Base-by-base conservation (phyloP, 495 filamentous ascomycete genomes). In the Paragyromitra xinjiangensis region DNA sequence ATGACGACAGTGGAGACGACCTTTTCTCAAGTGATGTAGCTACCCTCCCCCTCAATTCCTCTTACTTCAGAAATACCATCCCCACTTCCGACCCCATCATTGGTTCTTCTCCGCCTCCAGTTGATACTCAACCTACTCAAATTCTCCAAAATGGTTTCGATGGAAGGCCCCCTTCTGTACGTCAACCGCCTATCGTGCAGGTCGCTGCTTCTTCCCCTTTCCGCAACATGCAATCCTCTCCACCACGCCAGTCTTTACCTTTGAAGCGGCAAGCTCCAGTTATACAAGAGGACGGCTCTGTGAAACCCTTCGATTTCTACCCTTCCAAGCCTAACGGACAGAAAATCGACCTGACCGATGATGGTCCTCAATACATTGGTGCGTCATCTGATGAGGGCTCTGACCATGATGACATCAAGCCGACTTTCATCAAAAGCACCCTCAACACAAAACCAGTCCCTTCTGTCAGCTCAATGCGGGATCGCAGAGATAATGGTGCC, bases 181-280 rank as follows among this genome's bases (percentile, higher is more conserved):
- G 84, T 58, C 78, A 84, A 29, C 81, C 76, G 58, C 87, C 91
- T 3, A 84, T 90, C 11, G 87, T 98, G 51, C 93, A 97, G 80
- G 94, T 98, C 1, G 90, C 90, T 39, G 92, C 91, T 11, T 95
- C 93, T n/a, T 95, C 93, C 0, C 92, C 93, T 1, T 87, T 90
- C 64, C 86, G 85, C 39, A 74, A 68, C n/a, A 73, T 71, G 66
- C 64, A 73, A 37, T 70, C 74, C 44, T 73, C 80, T 4, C 75
- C 80, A n/a, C 66, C 66, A 55, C 45, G 6, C 24, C 74, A 42
- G 22, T 34, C 65, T 51, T 66, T 45, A 42, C 73, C 73, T 59
- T 61, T 77, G 69, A 77, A 77, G 14, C 51, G 70, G 14, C 70
- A 73, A 48, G 62, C 74, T 12, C 55, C 73, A 7, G 51, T 63